Percentiles rank a stretch among this genome's conserved stretches.
These are phyloP conservation scores for Bretschneidera sinensis DNA, from an alignment of 345 rosid species.

Conservation along the genomic window DNA sequence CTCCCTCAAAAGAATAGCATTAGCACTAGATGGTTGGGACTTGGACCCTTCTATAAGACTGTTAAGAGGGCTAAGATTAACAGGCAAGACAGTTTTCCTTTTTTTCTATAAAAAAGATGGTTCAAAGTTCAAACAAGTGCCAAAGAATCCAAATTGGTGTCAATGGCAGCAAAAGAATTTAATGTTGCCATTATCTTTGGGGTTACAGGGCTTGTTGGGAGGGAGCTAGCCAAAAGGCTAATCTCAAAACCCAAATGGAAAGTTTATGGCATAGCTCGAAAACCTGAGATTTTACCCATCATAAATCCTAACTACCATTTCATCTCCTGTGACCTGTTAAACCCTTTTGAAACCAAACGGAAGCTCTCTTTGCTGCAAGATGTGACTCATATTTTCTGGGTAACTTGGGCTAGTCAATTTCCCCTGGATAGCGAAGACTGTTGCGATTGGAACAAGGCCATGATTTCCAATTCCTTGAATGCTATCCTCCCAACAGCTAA, in stretches of 20 bases:
- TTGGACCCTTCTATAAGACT: too few relatives aligned
- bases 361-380: slow-evolving; percentile 40
- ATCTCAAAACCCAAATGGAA: slow-evolving; percentile 55
- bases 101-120: background rate
- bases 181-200: slow-evolving; percentile 77
- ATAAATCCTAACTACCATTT: slow-evolving; percentile 41
- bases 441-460: slow-evolving; percentile 55
- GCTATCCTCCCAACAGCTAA: slow-evolving; percentile 48
- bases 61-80: too few relatives aligned
- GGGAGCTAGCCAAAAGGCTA: slow-evolving; percentile 54
- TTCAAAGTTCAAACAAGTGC: background rate
- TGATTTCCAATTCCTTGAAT: slow-evolving; percentile 66
- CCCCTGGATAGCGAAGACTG: slow-evolving; percentile 58
- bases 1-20: slow-evolving; percentile 7
- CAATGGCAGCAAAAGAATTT: slow-evolving; percentile 39
- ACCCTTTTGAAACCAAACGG: slow-evolving; percentile 44
- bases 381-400: slow-evolving; percentile 78
- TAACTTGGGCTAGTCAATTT: slow-evolving; percentile 71
- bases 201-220: slow-evolving; percentile 83
- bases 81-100: too few relatives aligned
- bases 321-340: slow-evolving; percentile 71
- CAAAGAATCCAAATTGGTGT: too few relatives aligned
- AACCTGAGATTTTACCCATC: slow-evolving; percentile 41
- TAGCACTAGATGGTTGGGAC: too few relatives aligned
- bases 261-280: slow-evolving; percentile 77